A percentile compares a stretch with the other conserved stretches of the same genome.
Conservation (phyloP, 768 basidiomycete genomes). For the Mycena rebaudengoi region DNA sequence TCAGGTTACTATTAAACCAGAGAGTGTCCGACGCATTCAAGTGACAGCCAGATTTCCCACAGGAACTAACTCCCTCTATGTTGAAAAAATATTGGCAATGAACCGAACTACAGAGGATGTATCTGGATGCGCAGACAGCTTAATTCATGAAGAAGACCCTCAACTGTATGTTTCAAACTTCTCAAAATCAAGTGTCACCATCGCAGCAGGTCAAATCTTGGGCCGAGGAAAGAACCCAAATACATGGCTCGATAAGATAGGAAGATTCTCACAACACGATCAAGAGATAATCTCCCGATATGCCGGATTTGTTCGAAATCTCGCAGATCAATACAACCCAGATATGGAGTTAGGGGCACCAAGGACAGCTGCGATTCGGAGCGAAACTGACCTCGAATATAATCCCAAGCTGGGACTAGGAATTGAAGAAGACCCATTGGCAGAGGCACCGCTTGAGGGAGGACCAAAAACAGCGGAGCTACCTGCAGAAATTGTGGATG, state of each 20-base stretch:
- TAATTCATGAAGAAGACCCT: slow-evolving; percentile 4
- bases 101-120: slow-evolving; percentile 1
- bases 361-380: not conserved
- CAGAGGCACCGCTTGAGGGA: not conserved
- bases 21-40: not conserved
- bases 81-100: slow-evolving; percentile 16
- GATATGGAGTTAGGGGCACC: not conserved
- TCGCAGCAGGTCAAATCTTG: slow-evolving; percentile 18
- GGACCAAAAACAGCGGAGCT: not conserved
- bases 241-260: slow-evolving; percentile 21
- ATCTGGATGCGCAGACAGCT: slow-evolving; percentile 19
- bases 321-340: not conserved
- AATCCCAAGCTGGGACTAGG: not conserved
- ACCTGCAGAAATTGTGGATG: not conserved
- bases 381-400: not conserved
- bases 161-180: not conserved
- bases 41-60: not conserved
- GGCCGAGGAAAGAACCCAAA: slow-evolving; percentile 11
- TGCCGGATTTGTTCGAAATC: not conserved
- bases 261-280: not conserved
- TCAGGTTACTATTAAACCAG: slow-evolving; percentile 18
- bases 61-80: slow-evolving; percentile 3
- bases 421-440: not conserved
- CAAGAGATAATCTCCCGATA: not conserved
- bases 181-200: not conserved